These are phyloP conservation scores for Euphorbia peplus DNA, from an alignment of 345 rosid species.

Conservation along the genomic window DNA sequence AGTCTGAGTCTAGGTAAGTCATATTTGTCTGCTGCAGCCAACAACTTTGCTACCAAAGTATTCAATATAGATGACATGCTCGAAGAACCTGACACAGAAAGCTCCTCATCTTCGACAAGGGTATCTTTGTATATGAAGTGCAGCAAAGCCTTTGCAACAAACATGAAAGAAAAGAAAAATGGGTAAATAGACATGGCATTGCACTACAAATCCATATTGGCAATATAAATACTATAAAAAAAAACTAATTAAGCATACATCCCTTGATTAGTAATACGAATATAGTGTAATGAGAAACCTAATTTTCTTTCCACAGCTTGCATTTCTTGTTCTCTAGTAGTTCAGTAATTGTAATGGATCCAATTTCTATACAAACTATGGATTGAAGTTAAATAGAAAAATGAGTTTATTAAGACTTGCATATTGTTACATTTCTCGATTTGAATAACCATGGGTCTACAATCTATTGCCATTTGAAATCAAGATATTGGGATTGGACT, in stretches of 20 bases:
- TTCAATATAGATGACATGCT: conserved; percentile 48
- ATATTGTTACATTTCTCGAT: no score
- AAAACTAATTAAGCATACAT: neutral
- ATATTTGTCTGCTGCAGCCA: conserved; percentile 85
- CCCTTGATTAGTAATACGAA: neutral
- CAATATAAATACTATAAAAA: neutral
- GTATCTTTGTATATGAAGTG: conserved; percentile 75
- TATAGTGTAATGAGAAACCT: neutral
- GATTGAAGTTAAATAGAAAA: neutral
- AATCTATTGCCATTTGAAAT: neutral
- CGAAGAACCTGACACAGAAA: conserved; percentile 47
- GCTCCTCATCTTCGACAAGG: conserved; percentile 66
- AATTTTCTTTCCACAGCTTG: neutral
- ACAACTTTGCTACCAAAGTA: conserved; percentile 62
- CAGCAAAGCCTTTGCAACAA: conserved; percentile 62
- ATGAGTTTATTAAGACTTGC: neutral
- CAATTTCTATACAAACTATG: neutral
- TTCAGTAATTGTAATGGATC: neutral
- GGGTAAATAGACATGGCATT: neutral
- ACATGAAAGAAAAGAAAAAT: conserved; percentile 21
- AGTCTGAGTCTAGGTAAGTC: conserved; percentile 72
- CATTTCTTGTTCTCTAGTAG: neutral
- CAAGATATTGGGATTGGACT: conserved; percentile 5
- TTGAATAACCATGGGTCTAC: no score
- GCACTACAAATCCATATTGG: neutral